These are phyloP conservation scores for Starmerella cellae DNA, from an alignment of 805 yeast genomes.

Conservation along the genomic window DNA sequence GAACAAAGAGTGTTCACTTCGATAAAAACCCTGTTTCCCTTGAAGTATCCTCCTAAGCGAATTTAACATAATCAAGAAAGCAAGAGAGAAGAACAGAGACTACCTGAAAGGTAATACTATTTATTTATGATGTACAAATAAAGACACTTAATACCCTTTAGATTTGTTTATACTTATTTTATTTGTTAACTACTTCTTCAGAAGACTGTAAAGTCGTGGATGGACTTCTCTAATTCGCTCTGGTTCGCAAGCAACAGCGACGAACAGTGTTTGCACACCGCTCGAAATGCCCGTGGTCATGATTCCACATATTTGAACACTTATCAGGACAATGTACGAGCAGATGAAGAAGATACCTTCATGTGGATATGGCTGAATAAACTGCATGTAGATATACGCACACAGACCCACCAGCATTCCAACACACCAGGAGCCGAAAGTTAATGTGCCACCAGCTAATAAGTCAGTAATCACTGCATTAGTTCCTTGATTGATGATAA, in stretches of 20 bases:
- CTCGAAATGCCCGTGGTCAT: constrained; percentile 63
- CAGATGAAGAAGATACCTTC: constrained; percentile 31
- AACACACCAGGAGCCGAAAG: constrained; percentile 60
- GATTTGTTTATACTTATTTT: too few species aligned
- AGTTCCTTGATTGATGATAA: constrained; percentile 65
- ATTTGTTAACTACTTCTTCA: too few species aligned
- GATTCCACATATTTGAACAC: constrained; percentile 62
- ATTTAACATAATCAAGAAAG: too few species aligned
- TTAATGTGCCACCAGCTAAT: constrained; percentile 61
- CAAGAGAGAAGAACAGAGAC: too few species aligned
- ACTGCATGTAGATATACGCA: constrained; percentile 50
- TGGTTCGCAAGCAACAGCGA: constrained; percentile 74
- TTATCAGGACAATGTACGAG: constrained; percentile 59
- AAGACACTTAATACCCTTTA: too few species aligned
- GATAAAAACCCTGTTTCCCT: constrained; percentile 16
- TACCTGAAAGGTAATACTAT: too few species aligned
- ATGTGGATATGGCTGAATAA: constrained; percentile 54
- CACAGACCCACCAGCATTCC: constrained; percentile 53
- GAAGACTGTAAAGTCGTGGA: constrained; percentile 33
- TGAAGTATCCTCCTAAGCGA: constrained; percentile 1
- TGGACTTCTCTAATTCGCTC: constrained; percentile 63
- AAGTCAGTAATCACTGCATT: constrained; percentile 78
- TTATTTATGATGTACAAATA: too few species aligned
- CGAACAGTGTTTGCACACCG: constrained; percentile 72
- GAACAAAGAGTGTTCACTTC: constrained; percentile 21